Percentiles rank a stretch among this genome's conserved stretches.
These are phyloP conservation scores for Entomortierella chlamydospora DNA, from an alignment of 192 early-diverging fungal species.

Conservation along the genomic window DNA sequence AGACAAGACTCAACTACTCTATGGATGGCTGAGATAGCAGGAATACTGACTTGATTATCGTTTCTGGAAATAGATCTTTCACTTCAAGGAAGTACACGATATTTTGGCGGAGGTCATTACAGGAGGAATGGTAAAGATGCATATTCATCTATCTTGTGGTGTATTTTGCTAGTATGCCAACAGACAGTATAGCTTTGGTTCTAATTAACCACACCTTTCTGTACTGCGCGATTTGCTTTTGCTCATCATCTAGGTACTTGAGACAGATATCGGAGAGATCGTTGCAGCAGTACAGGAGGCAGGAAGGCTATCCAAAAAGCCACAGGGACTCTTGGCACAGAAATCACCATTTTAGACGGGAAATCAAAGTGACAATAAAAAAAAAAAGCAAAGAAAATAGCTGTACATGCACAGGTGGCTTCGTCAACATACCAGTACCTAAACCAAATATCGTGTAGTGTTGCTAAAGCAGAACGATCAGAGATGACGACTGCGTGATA, in stretches of 20 bases:
- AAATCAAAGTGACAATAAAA: neutral
- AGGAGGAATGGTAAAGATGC: slow-evolving; percentile 82
- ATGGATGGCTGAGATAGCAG: neutral
- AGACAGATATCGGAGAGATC: slow-evolving; percentile 84
- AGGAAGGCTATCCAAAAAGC: slow-evolving; percentile 67
- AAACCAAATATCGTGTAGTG: too few relatives aligned
- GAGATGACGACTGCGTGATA: too few relatives aligned
- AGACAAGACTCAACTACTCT: too few relatives aligned
- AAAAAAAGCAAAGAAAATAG: neutral
- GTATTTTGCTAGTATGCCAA: neutral
- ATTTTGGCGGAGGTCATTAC: slow-evolving; percentile 89
- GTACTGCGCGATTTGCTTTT: too few relatives aligned
- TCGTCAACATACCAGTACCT: too few relatives aligned
- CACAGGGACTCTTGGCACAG: slow-evolving; percentile 45
- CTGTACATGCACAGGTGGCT: too few relatives aligned
- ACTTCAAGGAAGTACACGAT: slow-evolving; percentile 90
- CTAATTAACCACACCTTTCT: neutral
- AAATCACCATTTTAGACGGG: slow-evolving; percentile 35
- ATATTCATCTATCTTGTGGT: neutral
- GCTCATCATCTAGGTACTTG: slow-evolving; percentile 72
- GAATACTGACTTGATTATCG: neutral
- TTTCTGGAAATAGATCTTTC: slow-evolving; percentile 75
- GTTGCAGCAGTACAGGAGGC: slow-evolving; percentile 75
- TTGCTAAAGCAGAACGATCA: too few relatives aligned
- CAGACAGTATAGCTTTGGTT: neutral